Evolutionary conservation across 768 basidiomycete species (phyloP), one percentile per base, ranked within the genome.

Genomic region (Phallus indusiatus): DNA sequence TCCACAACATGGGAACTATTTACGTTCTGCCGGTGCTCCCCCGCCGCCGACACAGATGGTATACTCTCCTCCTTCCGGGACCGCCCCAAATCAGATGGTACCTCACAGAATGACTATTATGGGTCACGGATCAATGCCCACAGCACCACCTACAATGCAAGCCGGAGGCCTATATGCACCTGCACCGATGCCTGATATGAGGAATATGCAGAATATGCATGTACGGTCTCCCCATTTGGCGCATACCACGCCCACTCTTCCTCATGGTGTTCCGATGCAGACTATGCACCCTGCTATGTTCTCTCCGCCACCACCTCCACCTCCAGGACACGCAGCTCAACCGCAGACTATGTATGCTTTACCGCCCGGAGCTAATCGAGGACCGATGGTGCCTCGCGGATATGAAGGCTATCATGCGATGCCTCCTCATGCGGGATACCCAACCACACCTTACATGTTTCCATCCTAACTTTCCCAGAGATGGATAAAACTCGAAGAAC

Each of bases 91-190:
- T 6, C 73, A 69, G 35, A 68, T 65, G 33, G 73, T 82, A 53
- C 78, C 78, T 20, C 82, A 81, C 22, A 76, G 73, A 54, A 72
- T 86, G 71, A 70, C 80, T 14, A 71, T 86, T 69, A 80, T 89
- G 71, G 89, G 86, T 67, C 88, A 88, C n/a, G 80, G 79, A n/a
- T 76, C 87, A 73, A 71, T 80, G 35, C 80, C 80, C 67, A 78
- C 81, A 3, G 67, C 52, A n/a, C 72, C 74, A 21, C 71, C 65
- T 7, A 67, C 76, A 16, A 83, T 88, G 79, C 89, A 88, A 68
- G 77, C 75, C 5, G 72, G 78, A 37, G 88, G 86, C 12, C 18
- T 59, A 51, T 59, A 59, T 49, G 28, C 21, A 14, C 49, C 17
- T 14, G 49, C 50, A 17, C 57, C n/a, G 28, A 59, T 59, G 57